Percentiles rank a stretch among this genome's conserved stretches.
Conservation (phyloP, 2,329 filamentous ascomycete genomes). For the Aspergillus fumigatus region DNA sequence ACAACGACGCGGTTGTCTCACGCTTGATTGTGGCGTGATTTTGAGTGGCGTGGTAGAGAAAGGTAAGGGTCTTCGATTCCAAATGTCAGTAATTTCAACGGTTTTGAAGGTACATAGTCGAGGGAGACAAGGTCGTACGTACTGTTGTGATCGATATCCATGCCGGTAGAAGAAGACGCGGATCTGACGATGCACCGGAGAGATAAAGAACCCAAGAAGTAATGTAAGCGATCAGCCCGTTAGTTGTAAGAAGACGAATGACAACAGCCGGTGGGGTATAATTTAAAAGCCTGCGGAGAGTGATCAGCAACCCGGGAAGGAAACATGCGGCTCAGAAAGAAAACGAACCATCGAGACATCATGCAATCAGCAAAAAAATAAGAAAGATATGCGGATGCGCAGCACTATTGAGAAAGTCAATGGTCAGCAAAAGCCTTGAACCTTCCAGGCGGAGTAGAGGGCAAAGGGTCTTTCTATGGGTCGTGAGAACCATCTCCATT, state of each 20-base stretch:
- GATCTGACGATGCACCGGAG: slow-evolving; percentile 65
- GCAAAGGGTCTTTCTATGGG: neutral
- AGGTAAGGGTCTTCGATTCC: slow-evolving; percentile 59
- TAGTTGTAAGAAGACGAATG: slow-evolving; percentile 71
- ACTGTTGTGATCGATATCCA: slow-evolving; percentile 76
- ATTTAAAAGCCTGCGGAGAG: slow-evolving; percentile 63
- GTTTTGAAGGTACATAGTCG: neutral
- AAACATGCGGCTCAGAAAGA: neutral
- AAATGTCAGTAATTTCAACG: neutral
- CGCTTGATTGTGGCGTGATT: slow-evolving; percentile 75
- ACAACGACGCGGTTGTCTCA: slow-evolving; percentile 72
- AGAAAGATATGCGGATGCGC: slow-evolving; percentile 70
- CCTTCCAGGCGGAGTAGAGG: slow-evolving; percentile 1
- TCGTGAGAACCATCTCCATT: slow-evolving; percentile 21
- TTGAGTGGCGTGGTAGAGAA: slow-evolving; percentile 71
- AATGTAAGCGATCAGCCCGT: slow-evolving; percentile 68
- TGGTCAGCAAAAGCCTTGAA: neutral
- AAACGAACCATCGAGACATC: slow-evolving; percentile 70
- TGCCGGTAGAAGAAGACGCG: slow-evolving; percentile 66
- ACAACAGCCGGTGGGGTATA: slow-evolving; percentile 75
- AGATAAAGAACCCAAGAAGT: slow-evolving; percentile 68
- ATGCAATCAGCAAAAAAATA: slow-evolving; percentile 82
- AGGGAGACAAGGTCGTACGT: slow-evolving; percentile 20
- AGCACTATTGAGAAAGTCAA: slow-evolving; percentile 52
- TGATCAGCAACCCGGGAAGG: neutral